Base-by-base conservation (phyloP, 257 asterid species). In the Lycium barbarum region DNA sequence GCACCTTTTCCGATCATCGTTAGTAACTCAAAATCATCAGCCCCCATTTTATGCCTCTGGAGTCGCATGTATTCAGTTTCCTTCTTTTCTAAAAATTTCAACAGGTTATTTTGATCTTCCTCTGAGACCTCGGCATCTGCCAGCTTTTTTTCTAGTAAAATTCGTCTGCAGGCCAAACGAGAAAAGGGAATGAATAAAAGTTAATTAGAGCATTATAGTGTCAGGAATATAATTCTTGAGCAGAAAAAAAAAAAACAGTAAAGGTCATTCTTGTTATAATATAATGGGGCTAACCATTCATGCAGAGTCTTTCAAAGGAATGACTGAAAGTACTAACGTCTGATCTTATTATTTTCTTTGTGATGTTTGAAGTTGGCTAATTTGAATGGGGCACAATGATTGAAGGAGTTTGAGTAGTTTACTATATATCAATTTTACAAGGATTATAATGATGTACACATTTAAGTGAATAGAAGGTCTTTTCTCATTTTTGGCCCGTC, bases 1-100 rank as follows among this genome's bases (percentile, higher is more conserved):
- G 99, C 99, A 81, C 99, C 98, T 89, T 96, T 96, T 76, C 99
- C 99, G 38, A 96, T 96, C 98, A 95, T 95, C 55, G 99, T 96
- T 85, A 96, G 87, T 74, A 96, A 87, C 89, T 96, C 99, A 89
- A 96, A 96, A 86, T 96, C 98, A 87, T 92, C 99, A 72, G 90
- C 95, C 62, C 97, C 97, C 97, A 95, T 96, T 91, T 95, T 96
- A 89, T 96, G 98, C 90, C 99, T 90, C 88, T 94, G 97, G 58
- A 96, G 96, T 84, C 99, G 97, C 99, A 96, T 96, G 85, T 95
- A 96, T 89, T 96, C 99, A 70, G 98, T 95, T 91, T 96, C 99
- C 90, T 95, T 95, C 93, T 94, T 93, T 91, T 96, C 99, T 80
- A 96, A 87, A 84, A 91, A 95, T 84, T 95, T 96, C 81, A 96